Evolutionary conservation across 768 basidiomycete genomes (phyloP).

Genomic region (Serendipita sp.): DNA sequence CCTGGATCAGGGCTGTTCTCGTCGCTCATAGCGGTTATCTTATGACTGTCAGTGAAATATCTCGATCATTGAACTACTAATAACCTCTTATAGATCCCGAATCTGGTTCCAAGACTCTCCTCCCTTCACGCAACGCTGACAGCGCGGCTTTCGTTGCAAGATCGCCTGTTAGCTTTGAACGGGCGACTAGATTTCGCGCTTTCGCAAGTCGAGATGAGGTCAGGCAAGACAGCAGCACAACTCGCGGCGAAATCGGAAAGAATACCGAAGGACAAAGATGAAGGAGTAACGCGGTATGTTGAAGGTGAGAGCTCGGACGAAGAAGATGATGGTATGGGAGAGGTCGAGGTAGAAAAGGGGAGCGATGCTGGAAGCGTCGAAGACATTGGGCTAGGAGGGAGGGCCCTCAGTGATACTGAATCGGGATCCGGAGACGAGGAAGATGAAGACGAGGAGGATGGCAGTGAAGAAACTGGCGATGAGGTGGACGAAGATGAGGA

Average conservation of each 20-base stretch:
- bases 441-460: constrained; percentile 34
- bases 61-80: background rate
- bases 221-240: constrained; percentile 49
- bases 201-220: constrained; percentile 81
- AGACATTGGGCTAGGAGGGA: constrained; percentile 17
- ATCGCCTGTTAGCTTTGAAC: constrained; percentile 67
- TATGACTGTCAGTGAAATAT: constrained; percentile 58
- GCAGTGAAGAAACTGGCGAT: constrained; percentile 25
- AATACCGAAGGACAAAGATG: constrained; percentile 22
- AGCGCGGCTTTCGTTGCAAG: constrained; percentile 63
- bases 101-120: constrained; percentile 74
- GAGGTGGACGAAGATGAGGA: constrained; percentile 23
- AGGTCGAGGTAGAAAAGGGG: constrained; percentile 44
- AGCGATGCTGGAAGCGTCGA: constrained; percentile 60
- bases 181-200: constrained; percentile 89
- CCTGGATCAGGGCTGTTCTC: constrained; percentile 70
- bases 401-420: constrained; percentile 13
- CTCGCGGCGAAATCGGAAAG: constrained; percentile 26
- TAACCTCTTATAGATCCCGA: constrained; percentile 52
- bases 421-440: constrained; percentile 56
- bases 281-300: constrained; percentile 37
- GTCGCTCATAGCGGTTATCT: constrained; percentile 79
- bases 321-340: constrained; percentile 41
- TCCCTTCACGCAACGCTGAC: constrained; percentile 70
- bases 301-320: constrained; percentile 71